Evolutionary conservation across 2,329 filamentous ascomycete genomes (phyloP).

Genomic region (Paracoccidioides brasiliensis): DNA sequence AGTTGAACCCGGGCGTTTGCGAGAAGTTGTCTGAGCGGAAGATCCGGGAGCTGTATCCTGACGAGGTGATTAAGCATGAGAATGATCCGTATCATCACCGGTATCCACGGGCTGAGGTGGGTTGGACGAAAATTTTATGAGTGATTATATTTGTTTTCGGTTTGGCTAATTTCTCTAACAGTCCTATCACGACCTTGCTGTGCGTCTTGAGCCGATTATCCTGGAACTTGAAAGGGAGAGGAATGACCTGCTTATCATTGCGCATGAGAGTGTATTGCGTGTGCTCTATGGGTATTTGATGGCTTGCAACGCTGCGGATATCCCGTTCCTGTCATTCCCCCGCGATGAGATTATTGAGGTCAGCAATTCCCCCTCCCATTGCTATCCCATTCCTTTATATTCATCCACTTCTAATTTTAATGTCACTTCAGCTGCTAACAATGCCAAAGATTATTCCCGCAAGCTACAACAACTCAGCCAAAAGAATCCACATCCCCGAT

Average conservation of each 20-base stretch:
- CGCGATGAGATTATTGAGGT: slow-evolving; percentile 94
- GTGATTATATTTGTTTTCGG: not conserved
- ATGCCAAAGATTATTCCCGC: slow-evolving; percentile 67
- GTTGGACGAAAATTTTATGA: slow-evolving; percentile 8
- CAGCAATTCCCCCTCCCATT: slow-evolving; percentile 8
- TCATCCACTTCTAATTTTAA: not conserved
- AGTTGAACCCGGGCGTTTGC: slow-evolving; percentile 91
- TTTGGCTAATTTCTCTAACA: slow-evolving; percentile 25
- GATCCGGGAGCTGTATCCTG: slow-evolving; percentile 71
- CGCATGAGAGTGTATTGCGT: slow-evolving; percentile 92
- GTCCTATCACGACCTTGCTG: slow-evolving; percentile 98
- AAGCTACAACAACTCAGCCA: slow-evolving; percentile 92
- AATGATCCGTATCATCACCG: slow-evolving; percentile 92
- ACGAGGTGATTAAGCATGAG: slow-evolving; percentile 87
- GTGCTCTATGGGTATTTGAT: slow-evolving; percentile 96
- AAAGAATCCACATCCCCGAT: slow-evolving; percentile 70
- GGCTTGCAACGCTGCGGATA: slow-evolving; percentile 93
- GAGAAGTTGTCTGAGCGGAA: slow-evolving; percentile 79
- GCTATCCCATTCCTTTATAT: slow-evolving; percentile 1
- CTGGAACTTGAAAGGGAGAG: slow-evolving; percentile 93
- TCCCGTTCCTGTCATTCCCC: slow-evolving; percentile 84
- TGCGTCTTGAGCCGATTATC: slow-evolving; percentile 93
- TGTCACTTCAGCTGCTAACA: no score
- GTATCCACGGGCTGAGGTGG: slow-evolving; percentile 83
- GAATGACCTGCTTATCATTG: slow-evolving; percentile 94